Evolutionary conservation across 306 rosid species (phyloP), one percentile per base, ranked within the genome.

Genomic region (Dalbergia cochinchinensis): DNA sequence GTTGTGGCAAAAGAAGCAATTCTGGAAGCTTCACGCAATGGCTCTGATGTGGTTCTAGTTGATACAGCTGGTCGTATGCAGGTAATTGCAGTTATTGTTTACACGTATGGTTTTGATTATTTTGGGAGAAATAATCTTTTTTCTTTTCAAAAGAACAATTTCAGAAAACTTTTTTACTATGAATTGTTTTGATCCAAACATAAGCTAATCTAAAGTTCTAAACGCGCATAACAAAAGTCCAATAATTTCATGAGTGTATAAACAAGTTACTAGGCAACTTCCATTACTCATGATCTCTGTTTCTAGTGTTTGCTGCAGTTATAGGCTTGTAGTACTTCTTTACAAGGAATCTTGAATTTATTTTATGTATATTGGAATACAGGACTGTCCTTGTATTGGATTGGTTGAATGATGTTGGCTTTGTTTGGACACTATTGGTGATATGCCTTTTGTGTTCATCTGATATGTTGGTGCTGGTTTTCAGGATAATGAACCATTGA

Each of bases 41-140:
- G 99, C 63, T 93, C 99, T 13, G 99, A 95, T 58, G 99, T 96
- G 50, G 98, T 96, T 81, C 96, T 96, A 61, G 99, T 93, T 77
- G 99, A 93, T 73, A 96, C 99, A 14, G 99, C 99, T 89, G 99
- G 97, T 59, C 88, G 99, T 78, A 96, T 96, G 97, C 99, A 96
- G 97, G 98, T 96, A 82, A 67, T 69, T 33, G 74, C 62, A 54
- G 58, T 12, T 80, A 42, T 53, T 68, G 53, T 69, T 82, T 8
- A n/a, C 60, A 16, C n/a, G 11, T 47, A 10, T 11, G 53, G 15
- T 47, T 47, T 47, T 12, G 15, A 47, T 47, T 47, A 10, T 47
- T 47, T 3, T 11, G 53, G 60, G 60, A 18, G 20, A n/a, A 54
- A 54, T 54, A 54, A 16, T 54, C 26, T 54, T 4, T 42, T 12